Conservation (phyloP, 345 rosid species). For the Eucalyptus sp. region DNA sequence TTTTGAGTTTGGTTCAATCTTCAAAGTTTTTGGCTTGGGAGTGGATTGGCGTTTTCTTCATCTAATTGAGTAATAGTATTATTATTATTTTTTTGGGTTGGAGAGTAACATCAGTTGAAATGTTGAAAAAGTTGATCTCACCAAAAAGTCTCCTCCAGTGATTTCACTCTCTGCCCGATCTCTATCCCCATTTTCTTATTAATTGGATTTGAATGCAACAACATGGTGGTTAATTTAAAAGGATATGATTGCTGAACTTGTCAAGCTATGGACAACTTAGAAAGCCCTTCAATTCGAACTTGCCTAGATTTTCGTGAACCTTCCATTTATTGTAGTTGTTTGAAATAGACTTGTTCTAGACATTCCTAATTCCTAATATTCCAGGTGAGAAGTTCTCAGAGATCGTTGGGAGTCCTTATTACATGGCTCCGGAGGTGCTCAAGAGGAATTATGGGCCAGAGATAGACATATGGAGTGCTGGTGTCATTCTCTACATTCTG, state of each 20-base stretch:
- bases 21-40: background rate
- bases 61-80: background rate
- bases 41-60: background rate
- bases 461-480: conserved; percentile 99
- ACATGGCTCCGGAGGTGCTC: conserved; percentile 99
- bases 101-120: background rate
- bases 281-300: background rate
- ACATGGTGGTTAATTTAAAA: background rate
- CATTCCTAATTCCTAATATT: background rate
- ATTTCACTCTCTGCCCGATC: background rate
- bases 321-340: background rate
- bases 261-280: background rate
- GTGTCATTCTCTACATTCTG: conserved; percentile 92
- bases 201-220: background rate
- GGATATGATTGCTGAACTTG: background rate
- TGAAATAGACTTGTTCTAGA: background rate
- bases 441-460: conserved; percentile 95
- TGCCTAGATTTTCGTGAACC: background rate
- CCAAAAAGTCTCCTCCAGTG: background rate
- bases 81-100: background rate
- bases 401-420: conserved; percentile 98
- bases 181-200: background rate
- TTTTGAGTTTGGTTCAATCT: background rate
- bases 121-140: background rate
- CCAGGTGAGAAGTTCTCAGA: conserved; percentile 93